Evolutionary conservation across 2,329 filamentous ascomycete genomes (phyloP), one percentile per base, ranked within the genome.

Genomic region (Penicillium freii): DNA sequence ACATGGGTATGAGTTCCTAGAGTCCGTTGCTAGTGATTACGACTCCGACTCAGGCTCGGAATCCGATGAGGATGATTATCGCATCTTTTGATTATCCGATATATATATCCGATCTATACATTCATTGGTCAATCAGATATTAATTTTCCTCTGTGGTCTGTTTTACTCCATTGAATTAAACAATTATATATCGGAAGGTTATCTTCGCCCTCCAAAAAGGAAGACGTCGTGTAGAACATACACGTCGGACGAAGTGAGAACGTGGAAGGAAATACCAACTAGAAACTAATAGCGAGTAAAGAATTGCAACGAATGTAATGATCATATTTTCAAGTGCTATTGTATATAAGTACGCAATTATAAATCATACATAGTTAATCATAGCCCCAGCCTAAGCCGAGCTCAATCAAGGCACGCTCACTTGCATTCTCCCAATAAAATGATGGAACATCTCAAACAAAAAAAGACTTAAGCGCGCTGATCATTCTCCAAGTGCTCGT

Each of bases 381-480:
- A 52, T 51, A 34, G 19, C 23, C 29, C 13, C 36, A 57, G 53
- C 51, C 36, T 45, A 57, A 46, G 45, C 48, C 13, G 19, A 46
- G 27, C 40, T 50, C 4, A 56, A 27, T n/a, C 19, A 55, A 56
- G 57, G 54, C 33, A 46, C 56, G 51, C 57, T 60, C 44, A 47
- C 31, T 58, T 49, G 52, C 47, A 39, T 29, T 31, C 4, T 27
- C 54, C 52, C 39, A 55, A 56, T 19, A 52, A 39, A 42, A 48
- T 21, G 23, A 34, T 49, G 2, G 34, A 31, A 33, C 42, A 13
- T 44, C 25, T 10, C 23, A 39, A 31, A 49, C 1, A 3, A 27
- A 1, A 1, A n/a, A n/a, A 25, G 21, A 17, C 51, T 57, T 67
- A 73, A 51, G 65, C 67, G 19, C 68, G 62, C 66, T 73, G 69